Evolutionary conservation across 2,329 filamentous ascomycete genomes (phyloP), one percentile per base, ranked within the genome.

Genomic region (Aspergillus aculeatinus): DNA sequence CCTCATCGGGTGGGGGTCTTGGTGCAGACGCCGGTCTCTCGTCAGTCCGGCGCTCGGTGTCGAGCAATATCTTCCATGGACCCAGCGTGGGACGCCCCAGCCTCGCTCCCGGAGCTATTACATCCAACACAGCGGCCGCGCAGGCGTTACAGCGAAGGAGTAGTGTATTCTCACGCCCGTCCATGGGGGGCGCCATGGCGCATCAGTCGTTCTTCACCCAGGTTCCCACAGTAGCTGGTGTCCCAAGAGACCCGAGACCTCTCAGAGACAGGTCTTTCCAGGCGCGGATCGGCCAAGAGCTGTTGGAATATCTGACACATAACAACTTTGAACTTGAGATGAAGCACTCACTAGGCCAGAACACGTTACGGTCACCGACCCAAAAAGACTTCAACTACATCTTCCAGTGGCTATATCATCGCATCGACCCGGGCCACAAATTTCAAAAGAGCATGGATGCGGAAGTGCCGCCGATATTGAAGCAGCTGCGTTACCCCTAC

Each of bases 341-440:
- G 88, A 97, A 96, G 78, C 91, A 98, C 74, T 89, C 87, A 1
- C 81, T 99, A n/a, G 91, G 91, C 0, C 89, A 90, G 64, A 97
- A 97, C 69, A 90, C 92, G 6, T 88, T 96, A 73, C 94, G 91
- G 70, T 96, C 91, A 48, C 96, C 95, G 0, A 99, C 94, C 0
- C 94, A 98, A 69, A 99, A 99, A 73, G 95, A 99, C 74, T 99
- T 99, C 80, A 95, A 96, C 71, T 89, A 86, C 76, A 96, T 99
- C 84, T 99, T 99, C 72, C 92, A 98, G 71, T 99, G 94, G 91
- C 82, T 99, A 3, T 99, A 99, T 76, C 91, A 92, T 71, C 90
- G 92, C 59, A 96, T 99, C 72, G 95, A 99, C 72, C 95, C 95
- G 0, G 90, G 89, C 68, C 96, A 98, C 75, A 87, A 89, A 39